These are phyloP conservation scores for Odontarrhena argentea DNA, from an alignment of 345 rosid species.

Conservation along the genomic window DNA sequence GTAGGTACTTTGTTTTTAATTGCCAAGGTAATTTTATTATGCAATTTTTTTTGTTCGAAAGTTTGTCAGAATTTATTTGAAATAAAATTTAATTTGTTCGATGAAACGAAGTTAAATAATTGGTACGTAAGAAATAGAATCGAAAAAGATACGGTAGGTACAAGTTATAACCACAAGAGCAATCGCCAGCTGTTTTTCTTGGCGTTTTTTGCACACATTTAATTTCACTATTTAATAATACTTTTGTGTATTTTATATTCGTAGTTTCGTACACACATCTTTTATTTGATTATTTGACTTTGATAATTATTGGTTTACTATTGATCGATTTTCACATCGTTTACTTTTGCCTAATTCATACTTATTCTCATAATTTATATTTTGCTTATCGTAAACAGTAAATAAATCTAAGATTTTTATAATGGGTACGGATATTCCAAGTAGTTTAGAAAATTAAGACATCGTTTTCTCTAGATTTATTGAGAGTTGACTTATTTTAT, in stretches of 20 bases:
- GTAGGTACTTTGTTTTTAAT: too few relatives aligned
- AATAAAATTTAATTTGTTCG: not conserved
- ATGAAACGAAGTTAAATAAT: not conserved
- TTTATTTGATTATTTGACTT: not conserved
- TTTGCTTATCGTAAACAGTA: not conserved
- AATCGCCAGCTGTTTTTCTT: constrained; percentile 31
- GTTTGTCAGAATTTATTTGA: too few relatives aligned
- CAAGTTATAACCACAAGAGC: constrained; percentile 21
- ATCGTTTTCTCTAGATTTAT: not conserved
- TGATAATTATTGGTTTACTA: not conserved
- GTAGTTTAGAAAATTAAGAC: constrained; percentile 2
- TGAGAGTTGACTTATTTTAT: constrained; percentile 14
- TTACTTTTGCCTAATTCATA: not conserved
- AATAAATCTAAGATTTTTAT: not conserved
- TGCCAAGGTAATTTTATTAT: too few relatives aligned
- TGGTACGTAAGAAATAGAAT: constrained; percentile 12
- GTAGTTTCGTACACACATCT: not conserved
- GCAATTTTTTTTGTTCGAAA: too few relatives aligned
- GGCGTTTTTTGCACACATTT: constrained; percentile 12
- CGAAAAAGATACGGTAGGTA: constrained; percentile 31
- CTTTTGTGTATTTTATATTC: not conserved
- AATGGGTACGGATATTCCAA: constrained; percentile 15
- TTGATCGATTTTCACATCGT: not conserved
- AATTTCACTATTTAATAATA: not conserved
- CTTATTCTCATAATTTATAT: not conserved